A percentile compares a stretch with the other conserved stretches of the same genome.
Evolutionary conservation across 2,329 filamentous ascomycete species (phyloP).

Genomic region (Claviceps capensis): DNA sequence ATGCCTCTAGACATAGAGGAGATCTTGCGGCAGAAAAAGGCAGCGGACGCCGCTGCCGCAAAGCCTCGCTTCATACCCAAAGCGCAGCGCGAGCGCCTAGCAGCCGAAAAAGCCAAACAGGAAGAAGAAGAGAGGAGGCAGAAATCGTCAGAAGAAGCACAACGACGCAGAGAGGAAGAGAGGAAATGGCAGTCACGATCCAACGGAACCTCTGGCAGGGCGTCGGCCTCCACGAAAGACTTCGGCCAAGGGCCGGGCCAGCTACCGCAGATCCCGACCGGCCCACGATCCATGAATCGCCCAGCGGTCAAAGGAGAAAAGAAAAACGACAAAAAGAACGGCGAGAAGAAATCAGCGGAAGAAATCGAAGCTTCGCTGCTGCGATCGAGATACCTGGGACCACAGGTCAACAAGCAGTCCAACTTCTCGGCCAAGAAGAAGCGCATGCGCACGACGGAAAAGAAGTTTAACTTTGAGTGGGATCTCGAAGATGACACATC

Average conservation of each 20-base stretch:
- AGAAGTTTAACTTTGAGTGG: conserved; percentile 99
- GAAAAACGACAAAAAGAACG: conserved; percentile 22
- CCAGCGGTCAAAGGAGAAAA: conserved; percentile 24
- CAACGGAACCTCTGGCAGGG: conserved; percentile 10
- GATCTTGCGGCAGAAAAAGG: conserved; percentile 71
- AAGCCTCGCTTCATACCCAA: conserved; percentile 84
- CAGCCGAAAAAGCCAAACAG: conserved; percentile 64
- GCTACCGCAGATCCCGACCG: conserved; percentile 43
- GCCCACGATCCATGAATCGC: conserved; percentile 49
- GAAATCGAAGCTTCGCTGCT: conserved; percentile 62
- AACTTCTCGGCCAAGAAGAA: conserved; percentile 96
- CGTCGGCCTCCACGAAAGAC: conserved; percentile 13
- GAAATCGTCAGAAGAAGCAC: conserved; percentile 43
- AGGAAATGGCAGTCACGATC: conserved; percentile 20
- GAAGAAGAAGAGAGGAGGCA: conserved; percentile 45
- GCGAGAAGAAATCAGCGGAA: conserved; percentile 32
- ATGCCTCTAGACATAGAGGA: conserved; percentile 67
- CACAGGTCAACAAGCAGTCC: conserved; percentile 66
- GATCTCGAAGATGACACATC: conserved; percentile 82
- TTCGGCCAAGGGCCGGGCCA: conserved; percentile 10
- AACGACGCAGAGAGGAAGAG: conserved; percentile 56
- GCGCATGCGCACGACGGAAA: conserved; percentile 77
- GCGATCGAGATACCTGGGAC: conserved; percentile 78
- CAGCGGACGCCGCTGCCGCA: conserved; percentile 67
- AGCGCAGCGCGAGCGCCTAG: conserved; percentile 66